Evolutionary conservation across 1,284 basidiomycete genomes (phyloP).

Genomic region (Afroboletus lepidellus): DNA sequence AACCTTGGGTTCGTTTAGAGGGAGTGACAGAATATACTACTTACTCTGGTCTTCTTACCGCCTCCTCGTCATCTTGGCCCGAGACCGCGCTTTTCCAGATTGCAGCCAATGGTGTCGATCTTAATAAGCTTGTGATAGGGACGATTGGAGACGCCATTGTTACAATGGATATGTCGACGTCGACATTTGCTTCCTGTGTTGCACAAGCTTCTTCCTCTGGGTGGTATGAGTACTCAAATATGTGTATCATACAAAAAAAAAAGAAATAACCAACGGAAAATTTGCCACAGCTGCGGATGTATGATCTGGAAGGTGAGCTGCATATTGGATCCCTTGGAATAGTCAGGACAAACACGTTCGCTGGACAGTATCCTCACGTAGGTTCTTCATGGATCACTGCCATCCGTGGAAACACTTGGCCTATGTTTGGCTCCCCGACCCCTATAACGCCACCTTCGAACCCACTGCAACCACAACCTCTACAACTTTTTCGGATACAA

Average conservation of each 20-base stretch:
- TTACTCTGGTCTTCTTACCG: background rate
- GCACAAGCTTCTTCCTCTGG: background rate
- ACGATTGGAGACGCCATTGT: background rate
- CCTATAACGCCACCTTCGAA: background rate
- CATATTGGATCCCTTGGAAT: background rate
- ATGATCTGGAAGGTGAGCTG: slow-evolving; percentile 3
- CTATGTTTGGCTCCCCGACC: background rate
- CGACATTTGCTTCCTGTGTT: background rate
- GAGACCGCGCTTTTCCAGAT: background rate
- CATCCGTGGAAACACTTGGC: background rate
- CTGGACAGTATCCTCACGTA: background rate
- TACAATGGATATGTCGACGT: background rate
- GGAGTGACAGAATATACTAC: background rate
- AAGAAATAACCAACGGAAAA: background rate
- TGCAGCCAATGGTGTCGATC: background rate
- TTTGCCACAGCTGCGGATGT: background rate
- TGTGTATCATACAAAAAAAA: background rate
- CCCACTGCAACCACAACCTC: background rate
- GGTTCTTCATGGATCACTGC: background rate
- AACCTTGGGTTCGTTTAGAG: background rate
- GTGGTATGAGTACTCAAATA: background rate
- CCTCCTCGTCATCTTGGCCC: background rate
- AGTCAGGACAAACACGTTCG: background rate
- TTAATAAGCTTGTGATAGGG: background rate
- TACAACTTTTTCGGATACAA: no score